Conservation (phyloP, 164 flowering plant genomes). For the Akebia trifoliata region DNA sequence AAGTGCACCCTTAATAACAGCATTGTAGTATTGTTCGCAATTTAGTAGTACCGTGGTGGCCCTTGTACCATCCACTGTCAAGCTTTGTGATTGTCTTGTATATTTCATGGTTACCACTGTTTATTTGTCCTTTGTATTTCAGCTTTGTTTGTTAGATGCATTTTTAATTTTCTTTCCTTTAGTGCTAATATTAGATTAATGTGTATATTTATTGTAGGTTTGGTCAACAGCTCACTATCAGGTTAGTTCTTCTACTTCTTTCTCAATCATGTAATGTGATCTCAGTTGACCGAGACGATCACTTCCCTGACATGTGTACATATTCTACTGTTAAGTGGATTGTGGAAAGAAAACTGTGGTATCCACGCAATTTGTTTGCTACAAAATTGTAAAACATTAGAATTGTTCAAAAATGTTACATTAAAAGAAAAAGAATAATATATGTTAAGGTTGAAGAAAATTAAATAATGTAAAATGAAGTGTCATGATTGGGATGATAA, state of each 20-base stretch:
- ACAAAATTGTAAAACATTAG: too few species aligned
- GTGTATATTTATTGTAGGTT: constrained; percentile 16
- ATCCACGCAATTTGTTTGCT: too few species aligned
- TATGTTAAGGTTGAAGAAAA: background rate
- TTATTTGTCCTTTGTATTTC: background rate
- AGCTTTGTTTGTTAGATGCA: background rate
- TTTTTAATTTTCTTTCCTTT: background rate
- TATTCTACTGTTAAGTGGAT: background rate
- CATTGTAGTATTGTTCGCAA: too few species aligned
- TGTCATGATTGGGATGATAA: too few species aligned
- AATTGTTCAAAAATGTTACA: too few species aligned
- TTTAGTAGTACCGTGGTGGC: too few species aligned
- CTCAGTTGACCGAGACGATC: background rate
- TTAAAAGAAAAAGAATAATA: background rate
- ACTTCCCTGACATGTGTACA: background rate
- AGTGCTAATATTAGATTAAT: constrained; percentile 1
- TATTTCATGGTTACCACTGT: background rate
- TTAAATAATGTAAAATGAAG: background rate
- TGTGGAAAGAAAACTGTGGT: background rate
- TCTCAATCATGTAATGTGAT: background rate
- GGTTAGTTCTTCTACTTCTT: constrained; percentile 23
- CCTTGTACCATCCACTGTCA: too few species aligned
- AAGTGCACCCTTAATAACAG: too few species aligned
- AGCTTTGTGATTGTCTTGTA: background rate
- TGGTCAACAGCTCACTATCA: constrained; percentile 22